A percentile compares a stretch with the other conserved stretches of the same genome.
Conservation (phyloP, 2,329 filamentous ascomycete genomes). For the Arthrobotrys conoides region DNA sequence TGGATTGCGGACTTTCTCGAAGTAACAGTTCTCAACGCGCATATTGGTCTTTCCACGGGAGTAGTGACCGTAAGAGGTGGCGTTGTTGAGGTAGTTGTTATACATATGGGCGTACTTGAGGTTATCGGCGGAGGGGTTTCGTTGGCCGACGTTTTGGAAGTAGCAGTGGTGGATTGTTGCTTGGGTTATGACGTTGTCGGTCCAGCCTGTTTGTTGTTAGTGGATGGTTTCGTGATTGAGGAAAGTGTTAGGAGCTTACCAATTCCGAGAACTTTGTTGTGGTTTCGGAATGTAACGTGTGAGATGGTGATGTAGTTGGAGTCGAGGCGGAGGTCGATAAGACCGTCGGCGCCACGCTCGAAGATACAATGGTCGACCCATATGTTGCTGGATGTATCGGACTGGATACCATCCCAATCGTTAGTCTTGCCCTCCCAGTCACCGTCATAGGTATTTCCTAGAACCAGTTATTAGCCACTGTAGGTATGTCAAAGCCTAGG, state of each 20-base stretch:
- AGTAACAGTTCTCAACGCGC: slow-evolving; percentile 63
- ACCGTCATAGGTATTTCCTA: slow-evolving; percentile 62
- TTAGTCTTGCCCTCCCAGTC: slow-evolving; percentile 53
- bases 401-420: slow-evolving; percentile 64
- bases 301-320: slow-evolving; percentile 63
- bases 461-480: not conserved
- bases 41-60: slow-evolving; percentile 62
- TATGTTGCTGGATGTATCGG: slow-evolving; percentile 62
- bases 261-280: slow-evolving; percentile 64
- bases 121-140: slow-evolving; percentile 63
- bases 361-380: slow-evolving; percentile 63
- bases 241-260: slow-evolving; percentile 17
- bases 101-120: slow-evolving; percentile 62
- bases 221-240: not conserved
- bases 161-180: slow-evolving; percentile 64
- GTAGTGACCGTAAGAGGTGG: slow-evolving; percentile 64
- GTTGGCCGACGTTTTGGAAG: slow-evolving; percentile 63
- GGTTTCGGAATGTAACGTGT: slow-evolving; percentile 62
- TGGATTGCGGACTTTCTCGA: slow-evolving; percentile 63
- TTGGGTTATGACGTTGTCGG: slow-evolving; percentile 62
- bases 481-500: not conserved
- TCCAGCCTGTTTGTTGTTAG: slow-evolving; percentile 56
- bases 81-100: slow-evolving; percentile 62
- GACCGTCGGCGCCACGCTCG: slow-evolving; percentile 62
- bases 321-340: slow-evolving; percentile 63